Conservation (phyloP, 2,329 filamentous ascomycete genomes). For the Phyllosticta capitalensis region DNA sequence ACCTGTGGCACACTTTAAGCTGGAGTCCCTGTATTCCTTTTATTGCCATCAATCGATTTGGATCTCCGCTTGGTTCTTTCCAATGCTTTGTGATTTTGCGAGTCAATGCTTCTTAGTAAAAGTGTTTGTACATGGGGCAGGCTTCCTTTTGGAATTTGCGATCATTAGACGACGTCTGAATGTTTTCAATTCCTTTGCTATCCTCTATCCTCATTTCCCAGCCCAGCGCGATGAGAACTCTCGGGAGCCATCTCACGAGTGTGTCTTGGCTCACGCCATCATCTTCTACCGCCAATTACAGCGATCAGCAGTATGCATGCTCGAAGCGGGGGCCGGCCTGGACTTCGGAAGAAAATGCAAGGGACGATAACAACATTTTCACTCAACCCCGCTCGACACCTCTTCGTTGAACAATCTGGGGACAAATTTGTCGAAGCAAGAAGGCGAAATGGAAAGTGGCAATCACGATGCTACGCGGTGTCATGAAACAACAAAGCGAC, state of each 20-base stretch:
- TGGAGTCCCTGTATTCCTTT: neutral
- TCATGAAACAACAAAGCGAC: neutral
- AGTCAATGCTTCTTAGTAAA: neutral
- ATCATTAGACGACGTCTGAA: neutral
- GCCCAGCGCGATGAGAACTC: neutral
- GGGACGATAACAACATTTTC: neutral
- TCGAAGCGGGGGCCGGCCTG: neutral
- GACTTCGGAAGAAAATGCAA: neutral
- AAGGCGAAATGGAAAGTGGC: neutral
- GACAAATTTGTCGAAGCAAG: neutral
- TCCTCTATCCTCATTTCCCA: neutral
- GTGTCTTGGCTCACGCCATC: neutral
- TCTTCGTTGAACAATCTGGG: neutral
- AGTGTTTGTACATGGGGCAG: neutral
- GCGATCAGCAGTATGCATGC: neutral
- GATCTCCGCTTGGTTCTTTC: neutral
- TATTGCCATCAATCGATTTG: neutral
- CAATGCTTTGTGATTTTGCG: neutral
- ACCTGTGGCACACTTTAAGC: constrained; percentile 1
- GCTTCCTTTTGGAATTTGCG: neutral
- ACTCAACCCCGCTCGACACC: neutral
- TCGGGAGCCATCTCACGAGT: neutral
- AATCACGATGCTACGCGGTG: neutral
- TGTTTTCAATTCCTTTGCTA: neutral
- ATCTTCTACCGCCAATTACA: neutral